Base-by-base conservation (phyloP, 768 basidiomycete genomes). In the Symmetrospora coprosmae region DNA sequence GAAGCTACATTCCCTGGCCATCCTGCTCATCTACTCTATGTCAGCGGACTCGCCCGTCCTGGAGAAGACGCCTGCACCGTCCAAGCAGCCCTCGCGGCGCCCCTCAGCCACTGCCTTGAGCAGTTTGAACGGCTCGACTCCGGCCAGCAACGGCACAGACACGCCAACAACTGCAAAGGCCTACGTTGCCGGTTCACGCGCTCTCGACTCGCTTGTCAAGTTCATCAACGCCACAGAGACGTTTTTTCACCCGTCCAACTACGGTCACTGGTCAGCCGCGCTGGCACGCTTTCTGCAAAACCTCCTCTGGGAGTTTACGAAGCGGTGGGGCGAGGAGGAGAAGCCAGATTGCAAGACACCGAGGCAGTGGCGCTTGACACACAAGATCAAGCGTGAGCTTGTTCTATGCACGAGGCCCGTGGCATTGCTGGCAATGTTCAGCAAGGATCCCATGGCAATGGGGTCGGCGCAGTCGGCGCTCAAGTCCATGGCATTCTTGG, bases 241-340 rank as follows among this genome's bases (percentile, higher is more conserved):
- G 58, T 89, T 88, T 74, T 92, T 90, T 74, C 88, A 90, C 70
- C 88, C 88, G 0, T 83, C 83, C 9, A 89, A 87, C 68, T 85
- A 85, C 1, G 87, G 87, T 8, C 76, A 79, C 11, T 89, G 86
- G 84, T 86, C 86, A 3, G 73, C 77, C n/a, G 8, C 61, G 50
- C 1, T 53, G 31, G 21, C 65, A 61, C 85, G 84, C 8, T 91
- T 94, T 75, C 80, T 89, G 71, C 86, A 87, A 69, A 64, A 61
- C 48, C 51, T 69, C 1, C 63, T 66, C 0, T 83, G 82, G 71
- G 84, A 87, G 65, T 90, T 90, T 74, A 83, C 86, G 70, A 85
- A 85, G 73, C 80, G 87, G 80, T 72, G 71, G 68, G 73, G 70
- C 25, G 81, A 85, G 69, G 88, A 92, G 70, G 78, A 83, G 68